phyloP scores from a whole-genome alignment of 192 early-diverging fungal species.

The Obelidium mucronatum region DNA sequence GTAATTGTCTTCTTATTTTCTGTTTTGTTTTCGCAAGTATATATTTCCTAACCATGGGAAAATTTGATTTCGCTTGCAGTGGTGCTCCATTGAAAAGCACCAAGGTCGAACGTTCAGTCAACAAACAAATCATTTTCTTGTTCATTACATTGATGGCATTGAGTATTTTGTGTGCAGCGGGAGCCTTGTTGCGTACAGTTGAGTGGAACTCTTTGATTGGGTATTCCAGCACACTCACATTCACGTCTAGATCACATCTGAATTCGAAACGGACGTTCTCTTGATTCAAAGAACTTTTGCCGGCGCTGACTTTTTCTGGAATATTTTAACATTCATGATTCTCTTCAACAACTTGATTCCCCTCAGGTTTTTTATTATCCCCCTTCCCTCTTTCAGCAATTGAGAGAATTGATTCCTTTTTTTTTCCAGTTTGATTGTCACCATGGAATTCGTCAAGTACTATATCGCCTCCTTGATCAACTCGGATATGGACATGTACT shows the following conservation, averaged over 20 bases:
- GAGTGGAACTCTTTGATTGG: neutral
- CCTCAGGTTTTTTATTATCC: constrained; percentile 62
- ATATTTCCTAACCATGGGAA: too few species aligned
- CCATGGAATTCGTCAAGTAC: constrained; percentile 98
- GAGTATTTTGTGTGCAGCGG: constrained; percentile 85
- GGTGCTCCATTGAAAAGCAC: constrained; percentile 95
- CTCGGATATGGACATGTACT: constrained; percentile 96
- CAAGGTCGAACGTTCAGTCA: constrained; percentile 89
- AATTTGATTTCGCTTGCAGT: constrained; percentile 35
- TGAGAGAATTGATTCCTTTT: constrained; percentile 11
- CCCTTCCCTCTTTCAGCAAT: neutral
- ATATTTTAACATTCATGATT: constrained; percentile 97
- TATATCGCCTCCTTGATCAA: constrained; percentile 91
- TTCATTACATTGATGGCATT: constrained; percentile 85
- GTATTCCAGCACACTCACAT: constrained; percentile 25
- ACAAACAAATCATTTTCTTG: constrained; percentile 92
- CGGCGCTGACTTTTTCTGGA: constrained; percentile 69
- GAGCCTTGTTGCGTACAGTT: constrained; percentile 61
- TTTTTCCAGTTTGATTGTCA: constrained; percentile 87
- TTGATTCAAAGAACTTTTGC: constrained; percentile 20
- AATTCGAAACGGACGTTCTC: constrained; percentile 49
- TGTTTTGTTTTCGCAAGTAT: too few species aligned
- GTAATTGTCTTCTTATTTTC: constrained; percentile 30
- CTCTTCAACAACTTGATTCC: constrained; percentile 99
- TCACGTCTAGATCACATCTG: constrained; percentile 31